phyloP scores from a whole-genome alignment of 1,139 yeast genomes.

The Blastobotrys persicus region DNA sequence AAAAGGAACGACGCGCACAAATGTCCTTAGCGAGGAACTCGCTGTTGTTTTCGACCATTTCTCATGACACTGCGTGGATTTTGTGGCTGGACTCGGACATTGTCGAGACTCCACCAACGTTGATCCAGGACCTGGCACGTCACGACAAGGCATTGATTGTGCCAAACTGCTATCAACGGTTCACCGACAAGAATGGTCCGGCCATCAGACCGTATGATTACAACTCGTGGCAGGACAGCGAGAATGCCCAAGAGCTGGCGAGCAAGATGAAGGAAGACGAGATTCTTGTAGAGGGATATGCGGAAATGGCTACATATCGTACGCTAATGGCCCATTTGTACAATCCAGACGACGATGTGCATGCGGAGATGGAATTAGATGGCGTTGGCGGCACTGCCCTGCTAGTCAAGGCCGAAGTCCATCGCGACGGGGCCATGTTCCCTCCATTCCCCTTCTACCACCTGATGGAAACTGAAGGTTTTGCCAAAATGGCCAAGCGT shows the following conservation, averaged over 20 bases:
- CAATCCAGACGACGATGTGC: conserved; percentile 57
- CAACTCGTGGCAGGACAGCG: conserved; percentile 96
- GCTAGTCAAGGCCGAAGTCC: conserved; percentile 93
- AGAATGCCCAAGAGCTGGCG: conserved; percentile 77
- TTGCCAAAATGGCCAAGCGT: conserved; percentile 96
- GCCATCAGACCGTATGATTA: conserved; percentile 85
- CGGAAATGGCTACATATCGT: conserved; percentile 89
- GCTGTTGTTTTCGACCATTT: conserved; percentile 79
- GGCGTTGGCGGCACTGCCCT: conserved; percentile 98
- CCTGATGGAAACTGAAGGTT: conserved; percentile 95
- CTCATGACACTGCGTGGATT: conserved; percentile 91
- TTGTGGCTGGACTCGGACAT: conserved; percentile 95
- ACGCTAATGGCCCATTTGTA: conserved; percentile 92
- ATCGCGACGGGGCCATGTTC: conserved; percentile 98
- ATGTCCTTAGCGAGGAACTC: conserved; percentile 97
- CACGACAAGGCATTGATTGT: conserved; percentile 86
- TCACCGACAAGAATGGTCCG: conserved; percentile 54
- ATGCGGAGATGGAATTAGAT: conserved; percentile 69
- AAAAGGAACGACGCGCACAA: conserved; percentile 80
- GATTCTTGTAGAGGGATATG: conserved; percentile 85
- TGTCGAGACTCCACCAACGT: conserved; percentile 75
- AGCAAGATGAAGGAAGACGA: conserved; percentile 75
- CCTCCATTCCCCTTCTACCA: conserved; percentile 98
- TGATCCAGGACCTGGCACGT: conserved; percentile 82
- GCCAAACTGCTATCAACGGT: conserved; percentile 91